phyloP scores from a whole-genome alignment of 2,329 filamentous ascomycete genomes.

The Exophiala phaeomuriformis region DNA sequence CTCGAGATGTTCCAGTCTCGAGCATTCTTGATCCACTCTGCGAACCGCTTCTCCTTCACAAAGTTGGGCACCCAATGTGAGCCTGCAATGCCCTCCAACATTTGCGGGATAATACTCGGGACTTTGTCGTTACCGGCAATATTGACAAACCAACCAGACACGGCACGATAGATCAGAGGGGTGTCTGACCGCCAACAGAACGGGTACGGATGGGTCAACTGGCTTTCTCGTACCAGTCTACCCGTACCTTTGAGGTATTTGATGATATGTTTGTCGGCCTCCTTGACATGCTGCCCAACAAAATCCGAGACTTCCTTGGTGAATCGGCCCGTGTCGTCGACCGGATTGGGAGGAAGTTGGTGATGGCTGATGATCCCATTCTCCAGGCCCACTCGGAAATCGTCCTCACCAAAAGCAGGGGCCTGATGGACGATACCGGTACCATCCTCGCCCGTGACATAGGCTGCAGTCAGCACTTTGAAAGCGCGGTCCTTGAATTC shows the following conservation, averaged over 20 bases:
- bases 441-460: slow-evolving; percentile 78
- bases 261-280: slow-evolving; percentile 80
- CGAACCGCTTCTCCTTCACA: slow-evolving; percentile 80
- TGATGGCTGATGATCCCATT: slow-evolving; percentile 66
- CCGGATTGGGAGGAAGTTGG: slow-evolving; percentile 69
- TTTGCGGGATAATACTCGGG: slow-evolving; percentile 59
- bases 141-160: slow-evolving; percentile 85
- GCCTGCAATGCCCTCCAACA: slow-evolving; percentile 73
- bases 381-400: slow-evolving; percentile 71
- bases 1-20: slow-evolving; percentile 86
- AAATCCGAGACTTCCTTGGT: slow-evolving; percentile 67
- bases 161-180: slow-evolving; percentile 79
- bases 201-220: slow-evolving; percentile 76
- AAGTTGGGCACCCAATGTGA: slow-evolving; percentile 80
- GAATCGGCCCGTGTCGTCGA: slow-evolving; percentile 73
- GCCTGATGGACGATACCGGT: slow-evolving; percentile 84
- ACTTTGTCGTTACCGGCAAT: slow-evolving; percentile 51
- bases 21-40: slow-evolving; percentile 76
- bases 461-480: slow-evolving; percentile 67
- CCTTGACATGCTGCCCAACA: slow-evolving; percentile 74
- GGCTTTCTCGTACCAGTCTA: slow-evolving; percentile 69
- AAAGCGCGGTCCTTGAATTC: slow-evolving; percentile 75
- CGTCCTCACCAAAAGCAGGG: slow-evolving; percentile 82
- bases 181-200: slow-evolving; percentile 85
- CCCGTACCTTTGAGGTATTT: slow-evolving; percentile 68